Evolutionary conservation across 768 basidiomycete species (phyloP).

Genomic region (Pleurotus eryngii): DNA sequence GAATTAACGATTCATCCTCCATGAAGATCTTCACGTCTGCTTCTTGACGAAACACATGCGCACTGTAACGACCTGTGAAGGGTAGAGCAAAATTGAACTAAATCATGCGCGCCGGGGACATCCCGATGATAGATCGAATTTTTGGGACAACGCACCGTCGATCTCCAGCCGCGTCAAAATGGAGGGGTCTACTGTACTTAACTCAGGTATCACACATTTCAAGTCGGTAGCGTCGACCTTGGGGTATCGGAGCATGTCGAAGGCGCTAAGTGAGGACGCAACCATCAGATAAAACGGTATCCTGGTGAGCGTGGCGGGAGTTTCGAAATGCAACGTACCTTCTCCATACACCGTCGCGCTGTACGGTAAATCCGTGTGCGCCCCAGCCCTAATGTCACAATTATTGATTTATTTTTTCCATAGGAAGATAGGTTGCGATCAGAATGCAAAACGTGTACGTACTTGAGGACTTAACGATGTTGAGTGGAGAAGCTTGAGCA

Average conservation of each 20-base stretch:
- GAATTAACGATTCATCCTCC: constrained; percentile 67
- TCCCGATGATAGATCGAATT: no score
- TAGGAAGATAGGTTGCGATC: background rate
- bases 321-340: constrained; percentile 25
- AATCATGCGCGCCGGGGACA: no score
- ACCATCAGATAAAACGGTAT: background rate
- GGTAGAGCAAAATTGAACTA: background rate
- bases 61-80: constrained; percentile 57
- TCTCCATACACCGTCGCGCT: constrained; percentile 40
- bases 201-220: constrained; percentile 39
- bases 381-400: constrained; percentile 30
- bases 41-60: constrained; percentile 66
- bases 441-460: background rate
- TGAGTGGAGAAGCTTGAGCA: constrained; percentile 32
- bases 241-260: constrained; percentile 65
- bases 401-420: background rate
- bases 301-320: background rate
- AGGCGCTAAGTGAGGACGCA: constrained; percentile 49
- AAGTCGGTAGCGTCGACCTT: constrained; percentile 44
- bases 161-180: constrained; percentile 62
- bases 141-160: constrained; percentile 48
- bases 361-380: constrained; percentile 39
- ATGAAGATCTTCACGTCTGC: constrained; percentile 74
- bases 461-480: constrained; percentile 42
- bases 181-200: constrained; percentile 45